These are phyloP conservation scores for Cystobasidium slooffiae DNA, from an alignment of 1,284 basidiomycete genomes.

Conservation along the genomic window DNA sequence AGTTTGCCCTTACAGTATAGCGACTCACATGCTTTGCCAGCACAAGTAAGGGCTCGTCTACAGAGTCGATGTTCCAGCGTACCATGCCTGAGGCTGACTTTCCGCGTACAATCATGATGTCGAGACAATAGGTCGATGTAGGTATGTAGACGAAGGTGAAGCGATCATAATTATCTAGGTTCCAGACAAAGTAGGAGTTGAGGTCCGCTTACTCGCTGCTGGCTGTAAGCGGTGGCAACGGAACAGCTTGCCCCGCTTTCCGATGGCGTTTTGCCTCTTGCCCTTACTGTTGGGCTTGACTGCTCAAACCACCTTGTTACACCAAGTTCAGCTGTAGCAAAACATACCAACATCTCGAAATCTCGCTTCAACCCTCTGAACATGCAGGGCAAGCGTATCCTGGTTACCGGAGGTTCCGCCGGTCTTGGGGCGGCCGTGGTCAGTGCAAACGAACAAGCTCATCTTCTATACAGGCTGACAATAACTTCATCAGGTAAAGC, in stretches of 20 bases:
- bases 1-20: neutral
- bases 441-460: neutral
- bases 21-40: neutral
- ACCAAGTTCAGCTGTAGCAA: neutral
- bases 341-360: neutral
- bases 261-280: no score
- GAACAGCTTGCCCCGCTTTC: neutral
- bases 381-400: conserved; percentile 46
- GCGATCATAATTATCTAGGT: no score
- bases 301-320: neutral
- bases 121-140: no score
- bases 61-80: neutral
- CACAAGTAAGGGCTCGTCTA: neutral
- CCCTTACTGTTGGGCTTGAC: neutral
- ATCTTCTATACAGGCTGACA: neutral
- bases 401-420: conserved; percentile 49
- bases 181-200: neutral
- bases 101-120: neutral
- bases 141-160: no score
- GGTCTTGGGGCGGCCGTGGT: conserved; percentile 46
- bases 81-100: neutral
- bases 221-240: neutral
- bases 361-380: neutral
- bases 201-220: neutral
- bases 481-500: conserved; percentile 10